Evolutionary conservation across 129 eudicot species (phyloP), one percentile per base, ranked within the genome.

Genomic region (Sambucus nigra): DNA sequence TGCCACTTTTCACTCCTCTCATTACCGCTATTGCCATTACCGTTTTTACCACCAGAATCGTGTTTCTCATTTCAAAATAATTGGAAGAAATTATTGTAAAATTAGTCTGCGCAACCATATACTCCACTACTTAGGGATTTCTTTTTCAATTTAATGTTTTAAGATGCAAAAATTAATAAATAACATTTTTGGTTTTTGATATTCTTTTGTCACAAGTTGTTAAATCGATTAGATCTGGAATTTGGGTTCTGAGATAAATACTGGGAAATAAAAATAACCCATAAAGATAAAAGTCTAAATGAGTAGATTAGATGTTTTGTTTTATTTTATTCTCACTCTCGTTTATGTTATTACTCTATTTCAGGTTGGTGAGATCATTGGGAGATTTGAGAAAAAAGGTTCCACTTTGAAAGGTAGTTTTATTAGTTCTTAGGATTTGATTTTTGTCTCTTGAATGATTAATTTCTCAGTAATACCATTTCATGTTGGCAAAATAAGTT

Each of bases 311-410:
- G 18, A 42, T 12, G 47, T 1, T 1, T n/a, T 23, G 12, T 22
- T 25, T 21, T 5, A n/a, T n/a, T n/a, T n/a, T n/a, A n/a, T n/a
- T n/a, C n/a, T n/a, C n/a, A n/a, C n/a, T n/a, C n/a, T n/a, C n/a
- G n/a, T n/a, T n/a, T n/a, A 49, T 59, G 25, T 50, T 23, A 9
- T 32, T 21, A 5, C n/a, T 25, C 16, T 58, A 9, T 61, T 17
- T 25, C 57, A 75, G 80, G 61, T 75, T 51, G 76, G 80, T 45
- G 80, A 75, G 46, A 64, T 75, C 48, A 64, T 75, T 18, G 29
- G 68, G 65, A 59, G 72, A 53, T 75, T 75, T 75, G 76, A 75
- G 76, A 69, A 69, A 68, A 75, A 69, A 50, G 80, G 80, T 23
- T 75, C 69, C 51, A 19, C 67, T 10, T 29, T 75, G 59, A 74